Evolutionary conservation across 2,329 filamentous ascomycete species (phyloP), one percentile per base, ranked within the genome.

Genomic region (Pseudodiploospora longispora): DNA sequence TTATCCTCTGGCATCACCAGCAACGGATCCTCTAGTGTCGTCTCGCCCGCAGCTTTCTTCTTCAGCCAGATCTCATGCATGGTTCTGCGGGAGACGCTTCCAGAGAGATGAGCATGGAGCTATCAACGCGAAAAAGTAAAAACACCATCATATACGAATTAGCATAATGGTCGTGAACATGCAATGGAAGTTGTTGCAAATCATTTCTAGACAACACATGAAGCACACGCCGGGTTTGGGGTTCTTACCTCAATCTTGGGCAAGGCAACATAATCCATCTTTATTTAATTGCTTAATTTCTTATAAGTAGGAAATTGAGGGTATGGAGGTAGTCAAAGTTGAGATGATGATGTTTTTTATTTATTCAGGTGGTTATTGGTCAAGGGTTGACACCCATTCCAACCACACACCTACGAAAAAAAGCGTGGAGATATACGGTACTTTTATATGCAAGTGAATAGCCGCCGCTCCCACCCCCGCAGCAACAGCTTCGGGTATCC

Each of bases 71-170:
- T 80, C 33, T 86, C 75, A 57, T 88, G 85, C 2, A 93, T 76
- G 48, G 78, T 82, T 55, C 78, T 67, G 30, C 83, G 78, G 57
- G 78, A 83, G 60, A 93, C 87, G 61, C 83, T 88, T 42, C 87
- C 86, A 35, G 80, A 86, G 37, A 93, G 72, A 63, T 93, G 86
- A 49, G 87, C 86, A 56, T 93, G 87, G 42, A 91, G 75, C 82
- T 89, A 35, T 28, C 30, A 5, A 10, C 27, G 8, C n/a, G 28
- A 27, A 10, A 38, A 19, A 19, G 19, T 19, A 19, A 19, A 19
- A 19, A 19, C 19, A 19, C 19, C 19, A 19, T 19, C 19, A 19
- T 19, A 19, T 19, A 19, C 19, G 19, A 19, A 19, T 19, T 19
- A 19, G 19, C 19, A 19, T 19, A 19, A 19, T 19, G 19, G 19